phyloP scores from a whole-genome alignment of 176 grass and related monocot species.

The Stipa capillata region DNA sequence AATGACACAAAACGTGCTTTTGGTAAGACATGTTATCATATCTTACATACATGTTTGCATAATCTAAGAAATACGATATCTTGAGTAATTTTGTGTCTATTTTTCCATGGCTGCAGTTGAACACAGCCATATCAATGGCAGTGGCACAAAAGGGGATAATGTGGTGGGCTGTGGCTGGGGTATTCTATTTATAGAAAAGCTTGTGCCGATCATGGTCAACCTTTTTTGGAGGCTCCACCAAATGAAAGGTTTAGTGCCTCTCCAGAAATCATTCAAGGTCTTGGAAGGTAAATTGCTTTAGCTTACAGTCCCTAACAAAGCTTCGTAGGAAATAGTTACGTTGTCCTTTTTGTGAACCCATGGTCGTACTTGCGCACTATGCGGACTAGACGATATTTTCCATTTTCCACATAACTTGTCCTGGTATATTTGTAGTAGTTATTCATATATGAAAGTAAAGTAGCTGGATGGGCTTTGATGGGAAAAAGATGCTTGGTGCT shows the following conservation, averaged over 20 bases:
- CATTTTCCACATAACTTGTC: background rate
- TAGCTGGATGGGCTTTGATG: background rate
- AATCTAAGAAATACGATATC: conserved; percentile 5
- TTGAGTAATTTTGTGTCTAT: conserved; percentile 19
- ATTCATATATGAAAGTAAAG: background rate
- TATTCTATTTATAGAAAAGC: conserved; percentile 77
- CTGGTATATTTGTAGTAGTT: background rate
- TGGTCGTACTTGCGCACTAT: background rate
- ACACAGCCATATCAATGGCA: conserved; percentile 28
- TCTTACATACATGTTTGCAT: conserved; percentile 1
- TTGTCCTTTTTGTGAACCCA: conserved; percentile 2
- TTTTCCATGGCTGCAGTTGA: conserved; percentile 32
- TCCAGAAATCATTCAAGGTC: conserved; percentile 71
- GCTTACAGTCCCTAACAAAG: conserved; percentile 11
- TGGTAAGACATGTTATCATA: conserved; percentile 32
- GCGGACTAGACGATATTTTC: background rate
- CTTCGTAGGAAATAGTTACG: background rate
- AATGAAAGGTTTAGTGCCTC: conserved; percentile 73
- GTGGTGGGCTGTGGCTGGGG: conserved; percentile 48
- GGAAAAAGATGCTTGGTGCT: background rate
- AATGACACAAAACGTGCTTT: background rate
- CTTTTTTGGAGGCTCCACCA: conserved; percentile 79
- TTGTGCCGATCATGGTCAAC: conserved; percentile 79
- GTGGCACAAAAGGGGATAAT: conserved; percentile 35
- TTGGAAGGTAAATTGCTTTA: conserved; percentile 86